phyloP scores from a whole-genome alignment of 1,139 yeast genomes.

The Debaryomyces sp. region DNA sequence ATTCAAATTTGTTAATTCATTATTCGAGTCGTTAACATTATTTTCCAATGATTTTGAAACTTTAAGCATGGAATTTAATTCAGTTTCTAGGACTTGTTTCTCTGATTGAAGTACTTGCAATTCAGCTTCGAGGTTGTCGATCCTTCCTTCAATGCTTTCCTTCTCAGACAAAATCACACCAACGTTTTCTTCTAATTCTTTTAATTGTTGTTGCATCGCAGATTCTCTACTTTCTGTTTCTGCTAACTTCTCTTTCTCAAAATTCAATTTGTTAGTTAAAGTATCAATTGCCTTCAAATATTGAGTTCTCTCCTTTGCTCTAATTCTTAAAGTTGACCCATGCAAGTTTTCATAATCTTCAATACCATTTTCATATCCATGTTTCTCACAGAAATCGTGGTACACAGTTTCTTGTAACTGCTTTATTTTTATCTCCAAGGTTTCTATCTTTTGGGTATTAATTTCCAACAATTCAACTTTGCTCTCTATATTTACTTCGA shows the following conservation, averaged over 20 bases:
- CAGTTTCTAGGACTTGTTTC: constrained; percentile 25
- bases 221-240: constrained; percentile 52
- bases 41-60: constrained; percentile 30
- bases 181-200: constrained; percentile 34
- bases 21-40: constrained; percentile 36
- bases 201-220: constrained; percentile 35
- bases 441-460: constrained; percentile 30
- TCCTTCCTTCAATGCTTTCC: constrained; percentile 33
- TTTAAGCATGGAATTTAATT: constrained; percentile 30
- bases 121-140: constrained; percentile 54
- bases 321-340: constrained; percentile 60
- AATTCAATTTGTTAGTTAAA: constrained; percentile 60
- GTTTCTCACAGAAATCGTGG: constrained; percentile 52
- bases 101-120: constrained; percentile 48
- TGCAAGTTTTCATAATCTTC: constrained; percentile 70
- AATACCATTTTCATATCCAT: constrained; percentile 56
- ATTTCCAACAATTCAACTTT: constrained; percentile 29
- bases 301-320: constrained; percentile 66
- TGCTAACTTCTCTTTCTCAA: constrained; percentile 59
- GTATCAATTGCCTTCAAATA: constrained; percentile 63
- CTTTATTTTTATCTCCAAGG: constrained; percentile 31
- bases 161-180: constrained; percentile 31
- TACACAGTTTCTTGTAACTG: constrained; percentile 50
- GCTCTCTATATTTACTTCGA: constrained; percentile 20
- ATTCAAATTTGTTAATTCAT: constrained; percentile 28